phyloP scores from a whole-genome alignment of 805 yeast species.

The Pichia nanzhaoensis region DNA sequence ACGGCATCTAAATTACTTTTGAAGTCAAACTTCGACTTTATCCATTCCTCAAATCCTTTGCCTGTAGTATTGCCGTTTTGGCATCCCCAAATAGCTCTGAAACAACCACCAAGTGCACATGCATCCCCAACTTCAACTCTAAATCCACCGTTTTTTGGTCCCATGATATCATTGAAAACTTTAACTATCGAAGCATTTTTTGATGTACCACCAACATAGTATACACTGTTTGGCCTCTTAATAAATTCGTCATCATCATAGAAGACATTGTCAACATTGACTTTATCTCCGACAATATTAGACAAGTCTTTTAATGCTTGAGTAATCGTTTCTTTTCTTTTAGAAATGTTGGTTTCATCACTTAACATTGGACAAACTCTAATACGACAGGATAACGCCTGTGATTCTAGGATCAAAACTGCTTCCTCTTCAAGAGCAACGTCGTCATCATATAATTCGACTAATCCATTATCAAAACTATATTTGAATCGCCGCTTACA shows the following conservation, averaged over 20 bases:
- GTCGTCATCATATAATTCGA: constrained; percentile 28
- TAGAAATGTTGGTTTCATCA: constrained; percentile 5
- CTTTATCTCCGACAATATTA: constrained; percentile 16
- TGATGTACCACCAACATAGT: constrained; percentile 86
- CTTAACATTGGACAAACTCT: constrained; percentile 70
- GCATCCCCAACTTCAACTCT: constrained; percentile 78
- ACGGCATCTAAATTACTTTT: constrained; percentile 35
- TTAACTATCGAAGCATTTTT: constrained; percentile 60
- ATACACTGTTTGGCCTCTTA: constrained; percentile 59
- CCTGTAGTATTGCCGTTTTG: constrained; percentile 13
- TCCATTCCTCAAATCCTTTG: constrained; percentile 42
- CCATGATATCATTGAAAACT: constrained; percentile 65
- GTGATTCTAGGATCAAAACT: constrained; percentile 74
- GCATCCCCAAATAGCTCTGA: constrained; percentile 68
- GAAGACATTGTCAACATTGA: constrained; percentile 37
- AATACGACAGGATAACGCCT: constrained; percentile 76
- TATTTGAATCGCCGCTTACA: constrained; percentile 50
- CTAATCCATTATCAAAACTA: constrained; percentile 22
- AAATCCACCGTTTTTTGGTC: constrained; percentile 57
- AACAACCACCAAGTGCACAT: constrained; percentile 90
- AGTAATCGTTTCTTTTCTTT: constrained; percentile 3
- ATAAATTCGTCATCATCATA: constrained; percentile 39
- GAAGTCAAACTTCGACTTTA: constrained; percentile 43
- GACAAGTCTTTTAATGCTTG: neutral
- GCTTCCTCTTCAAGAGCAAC: constrained; percentile 62